A percentile compares a stretch with the other conserved stretches of the same genome.
Evolutionary conservation across 352 stramenopile species (phyloP).

Genomic region (Pythium folliculosum): DNA sequence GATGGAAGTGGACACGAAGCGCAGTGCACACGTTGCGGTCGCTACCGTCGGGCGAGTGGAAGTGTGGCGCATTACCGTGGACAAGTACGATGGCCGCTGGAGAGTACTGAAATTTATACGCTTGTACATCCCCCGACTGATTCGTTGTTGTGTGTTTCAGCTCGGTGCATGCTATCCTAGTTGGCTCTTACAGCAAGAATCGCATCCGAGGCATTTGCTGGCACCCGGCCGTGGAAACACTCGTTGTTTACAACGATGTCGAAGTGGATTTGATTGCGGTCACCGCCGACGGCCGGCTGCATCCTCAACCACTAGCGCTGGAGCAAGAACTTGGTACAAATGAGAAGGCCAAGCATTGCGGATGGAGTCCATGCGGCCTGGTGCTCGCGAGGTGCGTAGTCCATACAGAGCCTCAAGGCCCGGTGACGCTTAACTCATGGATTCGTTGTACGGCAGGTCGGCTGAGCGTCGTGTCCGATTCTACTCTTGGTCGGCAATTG

Average conservation of each 20-base stretch:
- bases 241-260: constrained; percentile 28
- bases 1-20: not conserved
- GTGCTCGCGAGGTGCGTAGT: constrained; percentile 38
- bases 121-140: not conserved
- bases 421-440: not conserved
- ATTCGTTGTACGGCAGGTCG: not conserved
- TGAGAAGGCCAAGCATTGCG: constrained; percentile 31
- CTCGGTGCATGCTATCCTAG: constrained; percentile 1
- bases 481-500: constrained; percentile 5
- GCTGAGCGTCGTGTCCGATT: constrained; percentile 5
- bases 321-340: constrained; percentile 2
- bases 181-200: constrained; percentile 15
- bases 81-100: constrained; percentile 5
- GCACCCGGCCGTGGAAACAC: constrained; percentile 33
- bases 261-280: constrained; percentile 35
- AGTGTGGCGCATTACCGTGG: constrained; percentile 11
- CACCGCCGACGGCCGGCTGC: not conserved
- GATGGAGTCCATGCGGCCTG: constrained; percentile 50
- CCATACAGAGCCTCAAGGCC: not conserved
- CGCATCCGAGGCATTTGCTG: constrained; percentile 38
- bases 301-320: not conserved
- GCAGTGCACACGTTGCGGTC: constrained; percentile 10
- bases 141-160: constrained; percentile 2
- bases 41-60: constrained; percentile 17
- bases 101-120: no score